These are phyloP conservation scores for Sisymbrium irio DNA, from an alignment of 345 rosid genomes.

Conservation along the genomic window DNA sequence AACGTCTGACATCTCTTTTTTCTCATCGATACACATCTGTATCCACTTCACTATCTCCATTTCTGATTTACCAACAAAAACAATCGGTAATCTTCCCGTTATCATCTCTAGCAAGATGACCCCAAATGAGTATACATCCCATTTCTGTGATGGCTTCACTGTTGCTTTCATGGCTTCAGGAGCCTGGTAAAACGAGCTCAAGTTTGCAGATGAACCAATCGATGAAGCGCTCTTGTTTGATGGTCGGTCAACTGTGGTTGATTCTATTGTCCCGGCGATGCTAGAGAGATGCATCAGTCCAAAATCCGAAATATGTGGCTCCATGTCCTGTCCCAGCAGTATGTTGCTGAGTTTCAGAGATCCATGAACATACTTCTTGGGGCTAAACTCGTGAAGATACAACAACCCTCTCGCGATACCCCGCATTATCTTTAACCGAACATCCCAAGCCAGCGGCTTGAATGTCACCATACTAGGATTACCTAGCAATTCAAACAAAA, in stretches of 20 bases:
- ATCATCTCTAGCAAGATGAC: conserved; percentile 90
- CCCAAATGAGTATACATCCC: conserved; percentile 92
- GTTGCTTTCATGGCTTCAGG: conserved; percentile 74
- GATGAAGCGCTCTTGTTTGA: conserved; percentile 42
- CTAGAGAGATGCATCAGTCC: conserved; percentile 90
- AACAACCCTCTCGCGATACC: conserved; percentile 76
- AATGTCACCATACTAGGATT: conserved; percentile 65
- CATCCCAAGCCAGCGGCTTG: conserved; percentile 68
- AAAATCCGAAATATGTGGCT: conserved; percentile 76
- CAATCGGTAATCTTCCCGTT: conserved; percentile 61
- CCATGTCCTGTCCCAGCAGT: conserved; percentile 69
- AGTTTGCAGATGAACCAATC: conserved; percentile 40
- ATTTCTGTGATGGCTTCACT: conserved; percentile 87
- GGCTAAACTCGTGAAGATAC: conserved; percentile 86
- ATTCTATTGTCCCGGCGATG: conserved; percentile 69
- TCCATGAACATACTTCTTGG: conserved; percentile 88
- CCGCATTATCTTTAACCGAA: conserved; percentile 66
- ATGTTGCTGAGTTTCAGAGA: conserved; percentile 79
- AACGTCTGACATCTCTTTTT: conserved; percentile 72
- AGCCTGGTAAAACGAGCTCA: conserved; percentile 71
- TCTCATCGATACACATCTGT: conserved; percentile 84
- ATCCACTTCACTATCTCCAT: conserved; percentile 87
- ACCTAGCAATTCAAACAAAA: conserved; percentile 39
- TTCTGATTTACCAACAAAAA: conserved; percentile 55
- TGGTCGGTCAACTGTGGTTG: conserved; percentile 54